Base-by-base conservation (phyloP, 2,329 filamentous ascomycete genomes). In the Didymella segeticola region DNA sequence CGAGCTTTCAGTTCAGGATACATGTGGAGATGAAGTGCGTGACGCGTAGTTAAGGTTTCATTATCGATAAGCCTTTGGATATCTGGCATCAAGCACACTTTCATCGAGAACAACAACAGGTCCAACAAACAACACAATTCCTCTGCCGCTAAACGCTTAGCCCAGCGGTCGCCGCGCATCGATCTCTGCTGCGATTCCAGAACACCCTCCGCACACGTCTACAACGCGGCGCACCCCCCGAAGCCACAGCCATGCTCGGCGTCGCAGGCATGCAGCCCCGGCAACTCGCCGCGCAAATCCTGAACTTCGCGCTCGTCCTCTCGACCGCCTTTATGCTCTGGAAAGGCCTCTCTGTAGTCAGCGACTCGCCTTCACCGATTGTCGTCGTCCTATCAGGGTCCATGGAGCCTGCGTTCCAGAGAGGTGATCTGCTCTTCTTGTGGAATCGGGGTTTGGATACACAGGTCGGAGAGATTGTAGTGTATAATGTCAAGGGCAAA, bases 261-360 rank as follows among this genome's bases (percentile, higher is more conserved):
- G 80, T 96, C 60, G 79, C 81, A 55, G 77, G 78, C 47, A 79
- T 84, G 70, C 92, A 91, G 75, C 89, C 90, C 62, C 89, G 92
- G 75, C 91, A 96, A 75, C 83, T 89, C 48, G 87, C 91, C 67
- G 83, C 86, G 42, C 91, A 96, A 81, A 77, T 93, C 63, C 86
- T 96, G 71, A 96, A 96, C 79, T 96, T 97, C 75, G 91, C 88
- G 51, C 86, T 97, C 60, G 91, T 96, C 58, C 85, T 96, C 43
- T 92, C 89, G 9, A 95, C 91, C 1, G 92, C 93, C 1, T 96
- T 96, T 73, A 96, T 96, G 92, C 86, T 96, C 43, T 82, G 79
- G 92, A 96, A 96, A 77, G 90, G 89, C 9, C 86, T 97, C 55
- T 93, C 89, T 8, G 85, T 96, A 25, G 79, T 86, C 60, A 86